Base-by-base conservation (phyloP, 495 filamentous ascomycete genomes). In the Glutinoglossum americanum region DNA sequence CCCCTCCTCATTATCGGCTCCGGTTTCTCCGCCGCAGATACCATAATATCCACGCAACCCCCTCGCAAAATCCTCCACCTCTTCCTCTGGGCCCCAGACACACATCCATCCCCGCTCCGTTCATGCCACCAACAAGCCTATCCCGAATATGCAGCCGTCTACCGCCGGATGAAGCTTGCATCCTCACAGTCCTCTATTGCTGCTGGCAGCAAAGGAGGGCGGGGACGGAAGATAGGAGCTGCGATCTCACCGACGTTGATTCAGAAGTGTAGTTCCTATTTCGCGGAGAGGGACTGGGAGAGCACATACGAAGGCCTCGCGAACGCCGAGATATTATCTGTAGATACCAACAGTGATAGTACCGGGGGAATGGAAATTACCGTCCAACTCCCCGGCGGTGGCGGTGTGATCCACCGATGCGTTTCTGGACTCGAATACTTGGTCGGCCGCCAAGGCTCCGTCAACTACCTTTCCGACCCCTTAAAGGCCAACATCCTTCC, bases 51-150 rank as follows among this genome's bases (percentile, higher is more conserved):
- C 9, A 70, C 77, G 4, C 67, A 71, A 4, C 60, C 67, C 0
- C 59, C 68, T 15, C 74, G 76, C 49, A 76, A 75, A 59, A 76
- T 84, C 41, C 58, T 83, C 7, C 81, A 84, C 62, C 61, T 80
- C 27, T 84, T 76, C 64, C 79, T 75, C 63, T 84, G 81, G 81
- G 69, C 72, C 27, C 73, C 77, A 0, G 70, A 79, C 19, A 64
- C 72, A 7, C 71, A 74, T 27, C 78, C 79, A 0, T 80, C 77
- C 0, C 80, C 80, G 0, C 64, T 83, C 21, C 73, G 75, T 8
- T 73, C 73, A 25, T 84, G 81, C 48, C 81, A 84, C 65, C 72
- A 77, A 41, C 70, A 76, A 19, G 81, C 80, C 37, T 84, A 84
- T 61, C 81, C 81, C 0, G 81, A 84, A 57, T 83, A 84, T 62